phyloP scores from a whole-genome alignment of 306 rosid species.

The Trifolium repens region DNA sequence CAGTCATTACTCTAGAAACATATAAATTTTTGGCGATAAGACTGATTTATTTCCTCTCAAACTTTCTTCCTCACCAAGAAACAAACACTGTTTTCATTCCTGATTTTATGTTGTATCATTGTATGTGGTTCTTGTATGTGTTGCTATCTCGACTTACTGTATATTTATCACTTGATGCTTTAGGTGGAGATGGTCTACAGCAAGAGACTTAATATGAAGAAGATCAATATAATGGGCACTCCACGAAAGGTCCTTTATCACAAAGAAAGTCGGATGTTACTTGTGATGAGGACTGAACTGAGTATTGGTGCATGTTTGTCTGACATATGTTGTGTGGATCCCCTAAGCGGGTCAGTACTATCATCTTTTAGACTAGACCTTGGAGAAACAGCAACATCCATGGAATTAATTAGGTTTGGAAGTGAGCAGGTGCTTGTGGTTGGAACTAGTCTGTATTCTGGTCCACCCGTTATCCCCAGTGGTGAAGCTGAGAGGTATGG shows the following conservation, averaged over 20 bases:
- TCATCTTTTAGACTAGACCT: constrained; percentile 78
- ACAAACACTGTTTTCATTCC: constrained; percentile 25
- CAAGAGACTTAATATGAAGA: constrained; percentile 94
- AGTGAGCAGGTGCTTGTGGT: constrained; percentile 82
- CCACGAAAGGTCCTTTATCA: constrained; percentile 94
- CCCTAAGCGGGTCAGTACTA: constrained; percentile 74
- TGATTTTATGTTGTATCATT: constrained; percentile 23
- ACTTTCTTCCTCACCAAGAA: constrained; percentile 2
- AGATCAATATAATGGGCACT: constrained; percentile 90
- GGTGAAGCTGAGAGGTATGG: constrained; percentile 89
- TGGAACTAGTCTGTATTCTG: constrained; percentile 84
- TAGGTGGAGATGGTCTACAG: constrained; percentile 97
- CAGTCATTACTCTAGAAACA: constrained; percentile 20
- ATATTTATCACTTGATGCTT: constrained; percentile 42
- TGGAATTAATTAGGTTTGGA: constrained; percentile 83
- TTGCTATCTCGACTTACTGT: constrained; percentile 39
- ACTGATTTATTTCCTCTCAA: constrained; percentile 18
- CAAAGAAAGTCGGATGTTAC: constrained; percentile 76
- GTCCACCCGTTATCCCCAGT: constrained; percentile 77
- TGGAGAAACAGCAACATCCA: constrained; percentile 90
- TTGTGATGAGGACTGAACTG: constrained; percentile 92
- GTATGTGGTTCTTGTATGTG: constrained; percentile 32
- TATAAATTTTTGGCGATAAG: not conserved
- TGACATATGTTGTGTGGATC: constrained; percentile 88
- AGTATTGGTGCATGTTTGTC: constrained; percentile 64